phyloP scores from a whole-genome alignment of 345 rosid genomes.

The Triadica sebifera region DNA sequence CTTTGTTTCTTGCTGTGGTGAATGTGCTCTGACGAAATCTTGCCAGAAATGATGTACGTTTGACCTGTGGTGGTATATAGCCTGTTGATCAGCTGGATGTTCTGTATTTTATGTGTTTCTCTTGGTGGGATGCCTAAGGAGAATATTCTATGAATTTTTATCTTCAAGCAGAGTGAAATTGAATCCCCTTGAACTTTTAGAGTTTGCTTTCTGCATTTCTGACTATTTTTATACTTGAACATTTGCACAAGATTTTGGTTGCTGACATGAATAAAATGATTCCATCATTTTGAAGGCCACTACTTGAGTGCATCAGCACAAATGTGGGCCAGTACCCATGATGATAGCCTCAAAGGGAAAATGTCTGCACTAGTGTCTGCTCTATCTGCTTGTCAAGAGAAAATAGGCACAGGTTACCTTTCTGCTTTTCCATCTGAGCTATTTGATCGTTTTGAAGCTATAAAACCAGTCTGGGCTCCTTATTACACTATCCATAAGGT shows the following conservation, averaged over 20 bases:
- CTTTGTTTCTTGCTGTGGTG: not conserved
- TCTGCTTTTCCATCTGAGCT: constrained; percentile 84
- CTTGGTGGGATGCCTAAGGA: not conserved
- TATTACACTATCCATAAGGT: constrained; percentile 98
- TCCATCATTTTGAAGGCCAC: constrained; percentile 59
- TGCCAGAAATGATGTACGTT: not conserved
- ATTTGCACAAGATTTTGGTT: not conserved
- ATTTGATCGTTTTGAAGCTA: constrained; percentile 81
- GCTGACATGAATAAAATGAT: constrained; percentile 1
- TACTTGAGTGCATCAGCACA: constrained; percentile 87
- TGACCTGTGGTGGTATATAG: not conserved
- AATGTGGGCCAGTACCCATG: constrained; percentile 95
- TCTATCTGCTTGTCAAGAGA: constrained; percentile 66
- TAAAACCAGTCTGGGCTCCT: constrained; percentile 92
- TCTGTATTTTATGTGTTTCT: not conserved
- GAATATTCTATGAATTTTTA: not conserved
- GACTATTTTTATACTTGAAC: not conserved
- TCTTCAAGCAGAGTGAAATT: not conserved
- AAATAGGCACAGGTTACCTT: constrained; percentile 76
- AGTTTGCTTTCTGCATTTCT: not conserved
- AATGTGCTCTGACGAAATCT: not conserved
- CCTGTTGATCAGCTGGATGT: not conserved
- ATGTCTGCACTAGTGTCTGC: constrained; percentile 74
- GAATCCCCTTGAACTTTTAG: not conserved
- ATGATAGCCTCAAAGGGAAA: constrained; percentile 56